phyloP scores from a whole-genome alignment of 495 filamentous ascomycete species.

The Articulospora tetracladia region DNA sequence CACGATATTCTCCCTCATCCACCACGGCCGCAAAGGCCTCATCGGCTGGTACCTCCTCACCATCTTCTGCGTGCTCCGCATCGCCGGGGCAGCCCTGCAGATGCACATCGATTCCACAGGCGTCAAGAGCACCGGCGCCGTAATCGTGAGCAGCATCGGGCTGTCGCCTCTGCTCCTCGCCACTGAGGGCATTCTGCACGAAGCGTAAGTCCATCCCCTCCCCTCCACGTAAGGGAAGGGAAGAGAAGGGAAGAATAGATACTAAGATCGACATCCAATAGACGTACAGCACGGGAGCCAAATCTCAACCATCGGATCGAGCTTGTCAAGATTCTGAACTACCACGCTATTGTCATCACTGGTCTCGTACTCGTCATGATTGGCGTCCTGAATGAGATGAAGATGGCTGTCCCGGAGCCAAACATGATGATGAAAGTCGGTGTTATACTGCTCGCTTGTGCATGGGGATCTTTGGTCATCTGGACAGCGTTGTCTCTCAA shows the following conservation, averaged over 20 bases:
- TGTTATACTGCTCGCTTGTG: background rate
- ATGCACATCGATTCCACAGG: background rate
- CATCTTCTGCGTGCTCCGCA: background rate
- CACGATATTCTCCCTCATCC: background rate
- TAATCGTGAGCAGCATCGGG: background rate
- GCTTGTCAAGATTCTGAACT: background rate
- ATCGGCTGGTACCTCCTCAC: background rate
- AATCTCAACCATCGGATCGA: background rate
- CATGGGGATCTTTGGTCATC: background rate
- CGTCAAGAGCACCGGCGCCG: background rate
- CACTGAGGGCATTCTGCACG: background rate
- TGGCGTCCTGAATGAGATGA: background rate
- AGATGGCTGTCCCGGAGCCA: background rate
- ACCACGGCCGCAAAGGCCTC: background rate
- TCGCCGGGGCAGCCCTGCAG: background rate
- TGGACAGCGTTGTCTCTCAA: background rate
- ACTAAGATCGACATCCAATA: background rate
- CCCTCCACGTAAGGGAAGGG: too few species aligned
- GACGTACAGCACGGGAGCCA: background rate
- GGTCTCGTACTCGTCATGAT: background rate
- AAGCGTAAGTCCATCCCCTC: background rate
- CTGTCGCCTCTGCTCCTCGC: background rate
- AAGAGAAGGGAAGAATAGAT: too few species aligned
- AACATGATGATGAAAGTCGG: background rate
- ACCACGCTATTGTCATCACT: background rate